phyloP scores from a whole-genome alignment of 2,329 filamentous ascomycete genomes.

The Colletotrichum gloeosporioides region DNA sequence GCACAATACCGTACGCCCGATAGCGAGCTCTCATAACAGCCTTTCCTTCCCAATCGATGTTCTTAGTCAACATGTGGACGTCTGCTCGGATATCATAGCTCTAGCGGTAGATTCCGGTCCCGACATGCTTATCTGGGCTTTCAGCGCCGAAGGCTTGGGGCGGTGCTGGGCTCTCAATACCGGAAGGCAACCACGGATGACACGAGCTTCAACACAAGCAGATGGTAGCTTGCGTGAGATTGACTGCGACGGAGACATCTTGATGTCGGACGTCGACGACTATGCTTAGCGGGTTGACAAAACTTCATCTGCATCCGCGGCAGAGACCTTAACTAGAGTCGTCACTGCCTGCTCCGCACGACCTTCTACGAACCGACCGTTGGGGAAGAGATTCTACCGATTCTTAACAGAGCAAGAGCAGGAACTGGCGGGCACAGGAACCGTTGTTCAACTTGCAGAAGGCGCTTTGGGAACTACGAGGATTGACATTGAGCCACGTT shows the following conservation, averaged over 20 bases:
- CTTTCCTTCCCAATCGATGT: constrained; percentile 31
- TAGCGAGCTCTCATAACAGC: constrained; percentile 14
- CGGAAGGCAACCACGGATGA: constrained; percentile 20
- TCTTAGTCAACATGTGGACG: constrained; percentile 33
- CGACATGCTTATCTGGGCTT: constrained; percentile 40
- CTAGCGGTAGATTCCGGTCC: constrained; percentile 36
- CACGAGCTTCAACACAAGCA: constrained; percentile 24
- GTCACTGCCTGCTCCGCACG: background rate
- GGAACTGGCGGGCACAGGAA: constrained; percentile 17
- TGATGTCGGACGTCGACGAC: constrained; percentile 28
- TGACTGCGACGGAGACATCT: constrained; percentile 34
- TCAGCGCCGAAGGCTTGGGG: constrained; percentile 37
- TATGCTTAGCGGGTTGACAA: background rate
- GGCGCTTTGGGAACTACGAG: constrained; percentile 39
- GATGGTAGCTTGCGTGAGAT: constrained; percentile 37
- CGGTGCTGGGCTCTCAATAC: constrained; percentile 35
- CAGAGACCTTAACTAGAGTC: background rate
- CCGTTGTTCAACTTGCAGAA: constrained; percentile 37
- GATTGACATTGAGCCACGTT: constrained; percentile 42
- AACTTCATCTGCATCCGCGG: background rate
- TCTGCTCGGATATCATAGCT: constrained; percentile 35
- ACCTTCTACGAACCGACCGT: background rate
- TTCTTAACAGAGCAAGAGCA: constrained; percentile 15
- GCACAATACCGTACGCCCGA: background rate
- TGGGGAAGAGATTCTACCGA: background rate